These are phyloP conservation scores for Pythium utonaiense DNA, from an alignment of 352 stramenopile genomes.

Conservation along the genomic window DNA sequence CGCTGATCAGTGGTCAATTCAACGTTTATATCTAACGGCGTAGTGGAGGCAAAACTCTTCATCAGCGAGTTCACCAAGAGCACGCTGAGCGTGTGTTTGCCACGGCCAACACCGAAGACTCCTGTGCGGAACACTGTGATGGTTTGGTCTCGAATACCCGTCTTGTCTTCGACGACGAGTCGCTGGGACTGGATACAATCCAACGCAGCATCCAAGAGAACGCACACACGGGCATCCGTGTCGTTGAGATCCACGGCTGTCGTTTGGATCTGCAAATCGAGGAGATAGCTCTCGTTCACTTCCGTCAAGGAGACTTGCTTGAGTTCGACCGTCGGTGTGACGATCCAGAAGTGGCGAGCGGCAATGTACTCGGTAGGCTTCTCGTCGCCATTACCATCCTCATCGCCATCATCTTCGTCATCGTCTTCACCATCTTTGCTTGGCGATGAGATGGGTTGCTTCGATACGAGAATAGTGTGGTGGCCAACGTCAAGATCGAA, in stretches of 20 bases:
- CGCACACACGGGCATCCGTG: slow-evolving; percentile 33
- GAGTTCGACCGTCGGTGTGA: slow-evolving; percentile 32
- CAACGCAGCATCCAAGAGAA: slow-evolving; percentile 41
- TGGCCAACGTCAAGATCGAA: slow-evolving; percentile 24
- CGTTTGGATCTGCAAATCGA: slow-evolving; percentile 34
- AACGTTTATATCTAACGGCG: slow-evolving; percentile 8
- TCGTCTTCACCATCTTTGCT: slow-evolving; percentile 8
- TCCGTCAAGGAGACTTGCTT: slow-evolving; percentile 1
- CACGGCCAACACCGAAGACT: slow-evolving; percentile 29
- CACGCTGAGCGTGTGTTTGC: slow-evolving; percentile 31
- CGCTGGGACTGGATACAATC: slow-evolving; percentile 33
- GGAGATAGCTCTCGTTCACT: slow-evolving; percentile 7
- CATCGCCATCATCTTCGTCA: background rate
- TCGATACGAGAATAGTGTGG: slow-evolving; percentile 41
- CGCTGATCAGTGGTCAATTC: slow-evolving; percentile 21
- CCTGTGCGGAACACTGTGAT: slow-evolving; percentile 31
- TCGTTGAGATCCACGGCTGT: slow-evolving; percentile 42
- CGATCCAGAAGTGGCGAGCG: slow-evolving; percentile 37
- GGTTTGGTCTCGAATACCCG: slow-evolving; percentile 9
- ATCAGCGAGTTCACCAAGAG: slow-evolving; percentile 46
- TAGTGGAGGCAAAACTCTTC: slow-evolving; percentile 32
- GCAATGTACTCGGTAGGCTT: slow-evolving; percentile 25
- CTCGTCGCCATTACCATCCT: background rate
- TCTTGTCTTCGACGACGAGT: slow-evolving; percentile 24
- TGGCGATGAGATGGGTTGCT: slow-evolving; percentile 5